Evolutionary conservation across 2,329 filamentous ascomycete species (phyloP).

Genomic region (Dactylonectria macrodidyma): DNA sequence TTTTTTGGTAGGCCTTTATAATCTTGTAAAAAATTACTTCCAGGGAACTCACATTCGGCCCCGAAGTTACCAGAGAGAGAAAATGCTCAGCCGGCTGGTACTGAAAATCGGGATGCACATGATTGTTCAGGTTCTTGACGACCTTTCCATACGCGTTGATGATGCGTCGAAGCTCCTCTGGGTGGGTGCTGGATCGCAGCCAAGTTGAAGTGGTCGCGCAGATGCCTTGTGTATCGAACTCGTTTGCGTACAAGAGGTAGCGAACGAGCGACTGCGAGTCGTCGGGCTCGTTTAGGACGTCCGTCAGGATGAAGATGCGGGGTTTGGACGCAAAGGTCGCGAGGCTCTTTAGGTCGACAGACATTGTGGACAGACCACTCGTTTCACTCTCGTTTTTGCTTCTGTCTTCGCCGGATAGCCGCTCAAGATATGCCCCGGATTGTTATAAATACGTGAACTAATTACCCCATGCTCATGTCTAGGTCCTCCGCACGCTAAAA

Average conservation of each 20-base stretch:
- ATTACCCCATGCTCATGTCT: too few relatives aligned
- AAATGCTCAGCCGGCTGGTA: conserved; percentile 56
- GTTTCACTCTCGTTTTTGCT: too few relatives aligned
- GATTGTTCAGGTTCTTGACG: conserved; percentile 61
- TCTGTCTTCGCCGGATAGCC: too few relatives aligned
- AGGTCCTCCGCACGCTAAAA: too few relatives aligned
- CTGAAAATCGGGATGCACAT: conserved; percentile 58
- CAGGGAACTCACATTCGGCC: conserved; percentile 35
- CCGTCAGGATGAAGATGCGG: conserved; percentile 57
- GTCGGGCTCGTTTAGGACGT: conserved; percentile 63
- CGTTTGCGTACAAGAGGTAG: conserved; percentile 60
- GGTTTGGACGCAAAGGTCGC: conserved; percentile 36
- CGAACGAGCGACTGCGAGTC: conserved; percentile 61
- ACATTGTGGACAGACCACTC: too few relatives aligned
- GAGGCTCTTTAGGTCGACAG: not conserved
- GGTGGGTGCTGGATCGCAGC: conserved; percentile 22
- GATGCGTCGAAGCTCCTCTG: not conserved
- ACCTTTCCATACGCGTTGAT: conserved; percentile 58
- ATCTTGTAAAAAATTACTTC: not conserved
- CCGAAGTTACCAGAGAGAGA: conserved; percentile 51
- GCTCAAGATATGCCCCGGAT: too few relatives aligned
- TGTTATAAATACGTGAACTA: too few relatives aligned
- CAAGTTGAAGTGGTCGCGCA: conserved; percentile 60
- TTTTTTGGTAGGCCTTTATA: too few relatives aligned
- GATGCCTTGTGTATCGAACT: conserved; percentile 60